These are phyloP conservation scores for Isoetes taiwanensis DNA, from an alignment of 75 land plant genomes.

Conservation along the genomic window DNA sequence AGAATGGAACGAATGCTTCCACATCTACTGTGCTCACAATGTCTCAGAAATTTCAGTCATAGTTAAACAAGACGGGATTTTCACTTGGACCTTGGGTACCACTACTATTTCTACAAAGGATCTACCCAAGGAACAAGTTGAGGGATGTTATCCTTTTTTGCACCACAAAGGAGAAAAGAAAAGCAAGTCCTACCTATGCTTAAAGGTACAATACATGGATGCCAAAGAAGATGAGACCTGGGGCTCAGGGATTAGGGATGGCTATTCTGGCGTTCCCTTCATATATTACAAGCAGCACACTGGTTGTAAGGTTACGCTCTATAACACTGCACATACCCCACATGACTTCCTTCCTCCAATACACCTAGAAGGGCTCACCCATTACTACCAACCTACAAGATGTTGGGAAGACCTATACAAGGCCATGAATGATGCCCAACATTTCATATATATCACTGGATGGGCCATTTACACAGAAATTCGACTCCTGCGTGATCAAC, in stretches of 20 bases:
- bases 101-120: slow-evolving; percentile 20
- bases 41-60: slow-evolving; percentile 19
- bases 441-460: slow-evolving; percentile 48
- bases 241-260: slow-evolving; percentile 18
- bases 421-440: slow-evolving; percentile 46
- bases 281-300: slow-evolving; percentile 23
- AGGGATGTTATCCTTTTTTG: slow-evolving; percentile 10
- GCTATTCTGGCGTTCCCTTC: slow-evolving; percentile 17
- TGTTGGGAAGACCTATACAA: slow-evolving; percentile 65
- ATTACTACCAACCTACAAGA: slow-evolving; percentile 21
- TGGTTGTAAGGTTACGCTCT: slow-evolving; percentile 36
- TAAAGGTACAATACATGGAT: slow-evolving; percentile 28
- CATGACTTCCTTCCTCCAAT: slow-evolving; percentile 29
- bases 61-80: slow-evolving; percentile 20
- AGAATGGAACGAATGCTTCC: slow-evolving; percentile 45
- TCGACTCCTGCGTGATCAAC: slow-evolving; percentile 25
- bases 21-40: slow-evolving; percentile 44
- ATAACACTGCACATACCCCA: slow-evolving; percentile 40
- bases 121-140: not conserved
- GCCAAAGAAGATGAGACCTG: slow-evolving; percentile 28
- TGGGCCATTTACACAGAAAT: slow-evolving; percentile 46
- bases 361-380: not conserved
- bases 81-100: slow-evolving; percentile 10
- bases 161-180: no score
- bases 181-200: no score